phyloP scores from a whole-genome alignment of 495 filamentous ascomycete species.

The Aspergillus nidulans region DNA sequence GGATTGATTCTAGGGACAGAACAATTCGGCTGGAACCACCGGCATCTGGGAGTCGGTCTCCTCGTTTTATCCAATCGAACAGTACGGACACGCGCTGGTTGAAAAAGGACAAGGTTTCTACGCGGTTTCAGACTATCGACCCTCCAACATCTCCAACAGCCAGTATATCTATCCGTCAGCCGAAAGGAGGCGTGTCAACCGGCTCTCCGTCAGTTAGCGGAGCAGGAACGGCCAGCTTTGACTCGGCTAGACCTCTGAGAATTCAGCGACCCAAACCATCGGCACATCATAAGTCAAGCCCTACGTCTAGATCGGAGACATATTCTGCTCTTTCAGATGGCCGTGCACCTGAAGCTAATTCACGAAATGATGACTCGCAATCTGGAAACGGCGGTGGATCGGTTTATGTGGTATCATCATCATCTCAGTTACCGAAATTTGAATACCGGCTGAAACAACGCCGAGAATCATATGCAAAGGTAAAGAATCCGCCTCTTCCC shows the following conservation, averaged over 20 bases:
- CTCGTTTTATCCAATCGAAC: not conserved
- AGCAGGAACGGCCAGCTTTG: not conserved
- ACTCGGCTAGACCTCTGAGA: not conserved
- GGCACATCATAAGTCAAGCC: not conserved
- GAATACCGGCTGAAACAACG: slow-evolving; percentile 38
- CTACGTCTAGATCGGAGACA: not conserved
- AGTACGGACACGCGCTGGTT: slow-evolving; percentile 29
- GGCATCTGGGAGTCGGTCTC: slow-evolving; percentile 1
- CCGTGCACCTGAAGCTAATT: not conserved
- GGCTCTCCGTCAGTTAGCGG: not conserved
- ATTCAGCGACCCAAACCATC: not conserved
- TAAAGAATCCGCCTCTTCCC: not conserved
- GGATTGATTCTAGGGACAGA: not conserved
- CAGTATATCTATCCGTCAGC: slow-evolving; percentile 20
- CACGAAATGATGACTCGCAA: not conserved
- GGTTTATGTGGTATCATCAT: slow-evolving; percentile 34
- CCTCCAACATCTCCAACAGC: slow-evolving; percentile 40
- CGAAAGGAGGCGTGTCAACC: slow-evolving; percentile 13
- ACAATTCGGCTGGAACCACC: not conserved
- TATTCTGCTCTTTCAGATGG: not conserved
- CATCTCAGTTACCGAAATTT: slow-evolving; percentile 43
- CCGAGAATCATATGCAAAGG: not conserved
- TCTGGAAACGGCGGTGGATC: slow-evolving; percentile 18
- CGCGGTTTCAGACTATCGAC: slow-evolving; percentile 32
- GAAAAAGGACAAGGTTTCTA: slow-evolving; percentile 32